Evolutionary conservation across 805 yeast species (phyloP).

Genomic region (Wickerhamiella shivajii): DNA sequence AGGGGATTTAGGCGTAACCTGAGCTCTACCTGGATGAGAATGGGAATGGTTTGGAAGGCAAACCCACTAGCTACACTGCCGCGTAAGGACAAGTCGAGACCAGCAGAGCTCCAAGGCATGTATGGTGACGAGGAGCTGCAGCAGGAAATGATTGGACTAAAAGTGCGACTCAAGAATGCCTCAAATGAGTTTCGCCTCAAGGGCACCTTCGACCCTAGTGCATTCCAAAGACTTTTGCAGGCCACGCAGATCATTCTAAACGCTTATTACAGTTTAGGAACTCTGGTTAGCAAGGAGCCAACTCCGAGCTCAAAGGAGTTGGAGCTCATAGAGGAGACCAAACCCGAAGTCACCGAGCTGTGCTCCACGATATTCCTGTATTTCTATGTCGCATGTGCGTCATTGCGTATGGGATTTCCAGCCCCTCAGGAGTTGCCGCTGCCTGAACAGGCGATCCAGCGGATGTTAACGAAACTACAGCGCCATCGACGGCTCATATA

Average conservation of each 20-base stretch:
- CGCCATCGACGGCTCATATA: slow-evolving; percentile 31
- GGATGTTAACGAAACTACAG: slow-evolving; percentile 50
- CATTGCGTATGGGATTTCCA: slow-evolving; percentile 62
- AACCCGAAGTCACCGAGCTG: slow-evolving; percentile 45
- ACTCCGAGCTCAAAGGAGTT: slow-evolving; percentile 37
- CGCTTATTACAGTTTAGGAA: slow-evolving; percentile 57
- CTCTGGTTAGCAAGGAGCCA: slow-evolving; percentile 52
- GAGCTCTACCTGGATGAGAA: slow-evolving; percentile 57
- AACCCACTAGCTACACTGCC: slow-evolving; percentile 40
- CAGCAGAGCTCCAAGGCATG: slow-evolving; percentile 17
- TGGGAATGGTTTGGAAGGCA: slow-evolving; percentile 69
- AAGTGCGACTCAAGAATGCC: slow-evolving; percentile 48
- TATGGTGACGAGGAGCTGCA: slow-evolving; percentile 31
- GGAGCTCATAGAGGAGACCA: slow-evolving; percentile 36
- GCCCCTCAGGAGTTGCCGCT: slow-evolving; percentile 65
- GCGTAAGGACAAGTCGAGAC: slow-evolving; percentile 6
- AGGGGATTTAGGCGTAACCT: slow-evolving; percentile 49
- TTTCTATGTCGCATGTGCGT: slow-evolving; percentile 51
- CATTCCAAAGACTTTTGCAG: slow-evolving; percentile 36
- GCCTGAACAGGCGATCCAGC: slow-evolving; percentile 56
- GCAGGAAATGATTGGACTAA: slow-evolving; percentile 43
- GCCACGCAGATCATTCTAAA: slow-evolving; percentile 55
- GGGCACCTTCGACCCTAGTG: slow-evolving; percentile 48
- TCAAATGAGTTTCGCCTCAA: slow-evolving; percentile 62
- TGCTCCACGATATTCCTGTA: slow-evolving; percentile 59